These are phyloP conservation scores for Erythrophleum fordii DNA, from an alignment of 306 rosid species.

Conservation along the genomic window DNA sequence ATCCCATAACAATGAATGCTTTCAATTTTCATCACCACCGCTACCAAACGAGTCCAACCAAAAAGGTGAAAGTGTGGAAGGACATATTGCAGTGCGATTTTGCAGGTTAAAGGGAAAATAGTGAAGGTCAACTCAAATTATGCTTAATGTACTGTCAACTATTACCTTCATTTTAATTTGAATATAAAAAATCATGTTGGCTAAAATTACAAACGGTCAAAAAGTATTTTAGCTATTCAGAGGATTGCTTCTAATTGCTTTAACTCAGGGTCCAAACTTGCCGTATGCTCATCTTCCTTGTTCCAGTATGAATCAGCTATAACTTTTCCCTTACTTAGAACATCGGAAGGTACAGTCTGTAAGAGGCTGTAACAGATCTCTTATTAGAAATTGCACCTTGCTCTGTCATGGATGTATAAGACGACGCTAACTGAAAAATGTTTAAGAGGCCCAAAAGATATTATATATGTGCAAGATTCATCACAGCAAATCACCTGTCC, in stretches of 20 bases:
- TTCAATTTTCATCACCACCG: background rate
- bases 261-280: conserved; percentile 61
- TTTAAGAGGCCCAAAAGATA: conserved; percentile 8
- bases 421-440: background rate
- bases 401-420: background rate
- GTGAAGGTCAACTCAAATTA: background rate
- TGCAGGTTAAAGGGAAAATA: background rate
- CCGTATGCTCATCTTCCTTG: conserved; percentile 52
- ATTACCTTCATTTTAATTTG: background rate
- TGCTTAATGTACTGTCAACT: background rate
- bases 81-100: background rate
- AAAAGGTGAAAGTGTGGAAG: background rate
- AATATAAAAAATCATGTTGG: background rate
- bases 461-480: background rate
- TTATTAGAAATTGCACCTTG: conserved; percentile 32
- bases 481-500: conserved; percentile 59
- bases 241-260: conserved; percentile 77
- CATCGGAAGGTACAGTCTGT: conserved; percentile 84
- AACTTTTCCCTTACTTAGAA: conserved; percentile 71
- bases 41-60: background rate
- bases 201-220: background rate
- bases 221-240: conserved; percentile 37
- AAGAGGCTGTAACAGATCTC: conserved; percentile 73
- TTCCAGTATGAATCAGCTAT: conserved; percentile 78
- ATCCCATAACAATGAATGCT: background rate